Evolutionary conservation across 2,329 filamentous ascomycete genomes (phyloP), one percentile per base, ranked within the genome.

Genomic region (Fusarium camptoceras): DNA sequence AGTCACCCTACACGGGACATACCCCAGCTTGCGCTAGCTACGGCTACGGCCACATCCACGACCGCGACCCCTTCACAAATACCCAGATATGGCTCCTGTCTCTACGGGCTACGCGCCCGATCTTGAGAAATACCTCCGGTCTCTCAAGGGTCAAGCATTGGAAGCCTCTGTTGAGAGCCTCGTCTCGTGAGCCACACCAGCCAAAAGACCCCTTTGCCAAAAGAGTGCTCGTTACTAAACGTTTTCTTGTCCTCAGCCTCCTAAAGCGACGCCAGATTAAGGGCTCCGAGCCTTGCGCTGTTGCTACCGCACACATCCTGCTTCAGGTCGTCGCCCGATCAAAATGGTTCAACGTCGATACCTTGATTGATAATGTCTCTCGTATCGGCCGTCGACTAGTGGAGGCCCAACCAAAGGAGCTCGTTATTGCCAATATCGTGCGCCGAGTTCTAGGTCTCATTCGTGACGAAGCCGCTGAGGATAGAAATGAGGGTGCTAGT

Each of bases 381-480:
- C 87, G 90, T 64, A 90, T 95, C 25, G 96, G 96, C 59, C 87
- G 89, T 73, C 88, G 90, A 58, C 85, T 99, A 44, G 90, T 92
- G 37, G 88, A 91, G 58, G 94, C 96, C 10, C 94, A 97, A 75
- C 95, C 95, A 18, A 89, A 92, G 65, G 96, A 98, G 82, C 91
- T 97, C 73, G 93, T 94, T 8, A 94, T 98, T 46, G 95, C 94
- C 55, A 99, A 99, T 77, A 94, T 99, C 73, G 93, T 98, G 48
- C 90, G 94, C 65, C 90, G 96, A 67, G 92, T 98, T 4, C 84
- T 99, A 39, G 93, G 94, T 44, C 86, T 99, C 69, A 96, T 99
- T 70, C 90, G 96, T 54, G 94, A 98, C 76, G 94, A 98, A 76
- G 92, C 93, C 41, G 91, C 93, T 73, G 93, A 97, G 75, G 91